Conservation (phyloP, 176 grass and related monocot genomes). For the Carex pumila region DNA sequence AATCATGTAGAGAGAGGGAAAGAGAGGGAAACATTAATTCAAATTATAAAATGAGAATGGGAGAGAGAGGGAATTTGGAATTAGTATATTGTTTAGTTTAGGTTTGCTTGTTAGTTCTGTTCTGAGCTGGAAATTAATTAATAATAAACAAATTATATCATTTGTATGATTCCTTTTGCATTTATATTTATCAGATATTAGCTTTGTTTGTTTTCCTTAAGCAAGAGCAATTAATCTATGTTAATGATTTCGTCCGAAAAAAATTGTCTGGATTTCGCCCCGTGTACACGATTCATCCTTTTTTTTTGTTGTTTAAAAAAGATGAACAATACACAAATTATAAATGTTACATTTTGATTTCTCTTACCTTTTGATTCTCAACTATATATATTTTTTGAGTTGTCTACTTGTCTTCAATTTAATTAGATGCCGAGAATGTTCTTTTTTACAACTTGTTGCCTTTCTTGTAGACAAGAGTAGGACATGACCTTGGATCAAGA, state of each 20-base stretch:
- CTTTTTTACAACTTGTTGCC: neutral
- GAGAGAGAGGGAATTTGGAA: neutral
- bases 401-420: neutral
- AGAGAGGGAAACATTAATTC: neutral
- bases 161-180: neutral
- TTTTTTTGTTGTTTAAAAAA: no score
- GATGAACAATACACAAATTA: no score
- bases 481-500: neutral
- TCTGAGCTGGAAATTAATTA: neutral
- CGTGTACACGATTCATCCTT: no score
- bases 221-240: neutral
- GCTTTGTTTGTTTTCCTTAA: neutral
- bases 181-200: neutral
- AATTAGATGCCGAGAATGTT: neutral
- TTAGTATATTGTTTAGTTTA: neutral
- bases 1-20: slow-evolving; percentile 1
- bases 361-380: no score
- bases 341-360: no score
- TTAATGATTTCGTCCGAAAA: no score
- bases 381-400: no score
- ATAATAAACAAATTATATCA: neutral
- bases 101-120: neutral
- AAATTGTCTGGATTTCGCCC: no score
- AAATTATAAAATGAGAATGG: neutral
- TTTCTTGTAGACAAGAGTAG: neutral